Evolutionary conservation across 805 yeast species (phyloP), one percentile per base, ranked within the genome.

Genomic region (Pichia heedii): DNA sequence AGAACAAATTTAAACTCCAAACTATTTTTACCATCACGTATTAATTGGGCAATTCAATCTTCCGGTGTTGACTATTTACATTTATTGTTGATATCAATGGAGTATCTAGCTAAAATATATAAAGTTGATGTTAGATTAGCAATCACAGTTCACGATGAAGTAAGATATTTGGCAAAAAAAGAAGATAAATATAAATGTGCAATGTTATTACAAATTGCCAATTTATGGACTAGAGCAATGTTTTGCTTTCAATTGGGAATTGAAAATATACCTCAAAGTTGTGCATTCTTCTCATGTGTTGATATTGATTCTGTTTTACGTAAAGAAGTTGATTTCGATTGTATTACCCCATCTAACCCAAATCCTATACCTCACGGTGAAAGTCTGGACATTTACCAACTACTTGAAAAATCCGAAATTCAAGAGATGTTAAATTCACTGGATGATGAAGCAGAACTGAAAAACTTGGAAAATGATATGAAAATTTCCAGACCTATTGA

Each of bases 21-120:
- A 49, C 67, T 77, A 1, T 93, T 81, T 58, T 64, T 93, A 50
- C 93, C 98, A 0, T 87, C 96, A 2, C 66, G 99, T 54, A 81
- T 89, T 50, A 93, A 93, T 56, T 93, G 99, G 99, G 86, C 96
- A 0, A 93, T 93, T 57, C 99, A 93, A 61, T 86, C 96, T 20
- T 86, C 96, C 1, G 99, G 98, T 32, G 99, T 94, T 18, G 98
- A 93, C 60, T 93, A 94, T 56, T 68, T 93, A 41, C 99, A 93
- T 59, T 60, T 93, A 34, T 61, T 93, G 47, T 71, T 90, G 39
- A 76, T 87, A 5, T 77, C 96, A 0, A 89, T 94, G 97, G 84
- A 86, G 45, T 86, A 88, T 54, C 68, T 93, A 52, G 68, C 76
- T 34, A 70, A 76, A 33, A 73, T 70, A 48, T 90, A 78, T 61